Base-by-base conservation (phyloP, 2,329 filamentous ascomycete genomes). In the Fusarium abutilonis region DNA sequence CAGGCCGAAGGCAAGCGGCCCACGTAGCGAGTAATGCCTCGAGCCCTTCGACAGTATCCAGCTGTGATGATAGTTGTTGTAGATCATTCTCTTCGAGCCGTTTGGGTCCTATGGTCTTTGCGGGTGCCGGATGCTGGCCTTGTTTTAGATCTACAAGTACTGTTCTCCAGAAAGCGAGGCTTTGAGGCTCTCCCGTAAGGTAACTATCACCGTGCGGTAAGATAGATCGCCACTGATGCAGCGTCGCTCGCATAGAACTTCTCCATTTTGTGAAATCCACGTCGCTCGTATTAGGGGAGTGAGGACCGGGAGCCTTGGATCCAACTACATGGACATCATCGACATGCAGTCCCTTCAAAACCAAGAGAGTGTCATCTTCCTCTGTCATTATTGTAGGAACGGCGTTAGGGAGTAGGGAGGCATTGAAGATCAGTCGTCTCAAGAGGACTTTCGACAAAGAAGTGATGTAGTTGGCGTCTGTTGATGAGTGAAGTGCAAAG, bases 131-230 rank as follows among this genome's bases (percentile, higher is more conserved):
- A 38, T 49, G 29, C 11, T 54, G 29, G 6, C 44, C 51, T 15
- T 49, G 51, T 6, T 29, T 42, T 19, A 57, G n/a, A 26, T 57
- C 54, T 3, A 35, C 42, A 2, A 39, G 38, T 9, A 50, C 54
- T 7, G 54, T 57, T n/a, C 54, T 38, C 43, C 43, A 56, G 14
- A 57, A 57, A 1, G 51, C 51, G 6, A 32, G 9, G 3, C 3
- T n/a, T 21, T 26, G 28, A 11, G 19, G 4, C 34, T 56, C 54
- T 3, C 43, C 38, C 11, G 51, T 56, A 11, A 13, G 1, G 6
- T 57, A 49, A 1, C 1, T 19, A 2, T 17, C n/a, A 2, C 3
- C 6, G 1, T 4, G 6, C 8, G 32, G 10, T 3, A 42, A 0
- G 1, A 57, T 19, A 14, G 51, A 21, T n/a, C 38, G 17, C 54